Evolutionary conservation across 1,284 basidiomycete genomes (phyloP).

Genomic region (Pseudozyma thailandica): DNA sequence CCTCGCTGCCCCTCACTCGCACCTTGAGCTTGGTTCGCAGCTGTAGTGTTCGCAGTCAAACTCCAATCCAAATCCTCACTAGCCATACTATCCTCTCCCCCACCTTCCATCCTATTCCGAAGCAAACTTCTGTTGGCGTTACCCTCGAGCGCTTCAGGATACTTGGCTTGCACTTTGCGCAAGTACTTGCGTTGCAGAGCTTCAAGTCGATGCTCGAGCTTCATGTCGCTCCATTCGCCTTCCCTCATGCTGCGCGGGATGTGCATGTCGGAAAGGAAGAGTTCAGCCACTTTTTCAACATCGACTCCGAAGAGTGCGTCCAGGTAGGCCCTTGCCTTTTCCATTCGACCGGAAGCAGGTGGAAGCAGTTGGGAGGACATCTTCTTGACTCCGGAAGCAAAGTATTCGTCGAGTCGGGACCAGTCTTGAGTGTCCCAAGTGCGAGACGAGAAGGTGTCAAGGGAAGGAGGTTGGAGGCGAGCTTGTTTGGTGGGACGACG

Average conservation of each 20-base stretch:
- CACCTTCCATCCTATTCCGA: not conserved
- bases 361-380: conserved; percentile 12
- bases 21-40: not conserved
- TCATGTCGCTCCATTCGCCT: conserved; percentile 27
- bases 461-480: conserved; percentile 12
- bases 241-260: not conserved
- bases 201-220: conserved; percentile 25
- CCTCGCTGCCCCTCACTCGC: not conserved
- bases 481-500: conserved; percentile 10
- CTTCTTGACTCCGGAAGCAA: conserved; percentile 20
- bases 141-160: conserved; percentile 18
- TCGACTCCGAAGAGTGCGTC: conserved; percentile 20
- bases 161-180: conserved; percentile 22
- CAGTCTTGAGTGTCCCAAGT: conserved; percentile 36
- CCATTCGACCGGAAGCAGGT: not conserved
- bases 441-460: conserved; percentile 14
- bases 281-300: conserved; percentile 1
- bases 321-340: conserved; percentile 9
- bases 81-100: conserved; percentile 12
- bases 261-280: conserved; percentile 23
- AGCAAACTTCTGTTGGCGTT: not conserved
- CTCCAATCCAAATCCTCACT: conserved; percentile 47
- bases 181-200: conserved; percentile 43
- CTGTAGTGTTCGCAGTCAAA: conserved; percentile 17
- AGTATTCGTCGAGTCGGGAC: conserved; percentile 44